phyloP scores from a whole-genome alignment of 257 asterid species.

The Solanum stenotomum region DNA sequence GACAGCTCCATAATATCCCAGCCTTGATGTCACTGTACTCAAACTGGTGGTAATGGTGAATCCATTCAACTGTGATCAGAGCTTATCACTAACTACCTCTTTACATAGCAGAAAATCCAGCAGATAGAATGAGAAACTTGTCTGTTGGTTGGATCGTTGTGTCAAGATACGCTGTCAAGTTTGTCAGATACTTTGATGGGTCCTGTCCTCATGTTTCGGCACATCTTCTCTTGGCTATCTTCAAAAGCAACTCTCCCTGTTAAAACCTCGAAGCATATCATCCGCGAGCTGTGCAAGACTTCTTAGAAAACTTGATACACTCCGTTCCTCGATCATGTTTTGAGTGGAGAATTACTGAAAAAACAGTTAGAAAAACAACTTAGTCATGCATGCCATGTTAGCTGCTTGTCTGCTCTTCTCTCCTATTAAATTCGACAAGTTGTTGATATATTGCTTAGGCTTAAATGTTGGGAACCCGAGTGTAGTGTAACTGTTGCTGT shows the following conservation, averaged over 20 bases:
- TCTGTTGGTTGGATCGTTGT: slow-evolving; percentile 22
- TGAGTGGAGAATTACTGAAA: background rate
- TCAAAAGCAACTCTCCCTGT: slow-evolving; percentile 75
- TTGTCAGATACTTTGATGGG: slow-evolving; percentile 34
- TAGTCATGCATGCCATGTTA: background rate
- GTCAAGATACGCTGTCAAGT: slow-evolving; percentile 26
- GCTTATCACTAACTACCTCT: slow-evolving; percentile 19
- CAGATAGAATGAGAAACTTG: slow-evolving; percentile 32
- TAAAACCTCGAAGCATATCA: slow-evolving; percentile 64
- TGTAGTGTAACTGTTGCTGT: background rate
- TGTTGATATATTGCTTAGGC: background rate
- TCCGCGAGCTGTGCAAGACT: slow-evolving; percentile 69
- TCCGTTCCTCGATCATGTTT: background rate
- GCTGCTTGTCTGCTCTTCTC: background rate
- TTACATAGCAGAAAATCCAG: slow-evolving; percentile 43
- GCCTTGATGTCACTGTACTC: slow-evolving; percentile 19
- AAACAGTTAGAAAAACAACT: background rate
- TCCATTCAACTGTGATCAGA: slow-evolving; percentile 43
- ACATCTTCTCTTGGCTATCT: slow-evolving; percentile 76
- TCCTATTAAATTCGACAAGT: background rate
- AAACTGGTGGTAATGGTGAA: slow-evolving; percentile 31
- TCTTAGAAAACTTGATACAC: slow-evolving; percentile 32
- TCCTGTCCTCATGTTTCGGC: slow-evolving; percentile 64
- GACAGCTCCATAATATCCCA: slow-evolving; percentile 4
- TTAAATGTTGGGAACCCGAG: background rate